Evolutionary conservation across 345 rosid genomes (phyloP), one percentile per base, ranked within the genome.

Genomic region (Pseudoturritis turrita): DNA sequence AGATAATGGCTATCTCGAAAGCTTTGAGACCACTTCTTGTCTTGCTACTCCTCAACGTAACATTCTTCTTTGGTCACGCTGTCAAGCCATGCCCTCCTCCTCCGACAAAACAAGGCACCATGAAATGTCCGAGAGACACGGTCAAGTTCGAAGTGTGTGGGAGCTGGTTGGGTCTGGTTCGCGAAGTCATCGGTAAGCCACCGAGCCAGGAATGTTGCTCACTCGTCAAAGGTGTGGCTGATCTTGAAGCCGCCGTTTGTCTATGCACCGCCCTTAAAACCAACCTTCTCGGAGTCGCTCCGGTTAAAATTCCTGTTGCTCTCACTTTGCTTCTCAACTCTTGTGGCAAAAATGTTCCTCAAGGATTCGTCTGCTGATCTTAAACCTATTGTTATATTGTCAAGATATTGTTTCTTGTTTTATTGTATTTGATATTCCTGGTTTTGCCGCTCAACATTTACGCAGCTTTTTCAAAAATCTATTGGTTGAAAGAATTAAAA

Each of bases 171-270:
- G 94, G 94, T 52, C 59, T 89, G 79, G 86, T 87, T 70, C 57
- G 70, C 22, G 95, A 89, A 81, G 77, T 46, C 12, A 62, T 89
- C 2, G 96, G 96, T 54, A 79, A 88, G 23, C 83, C 79, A 47
- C 96, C 96, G 22, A 89, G 91, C 67, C 51, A 86, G 51, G 82
- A 87, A 73, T 92, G 96, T 50, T 92, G 98, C 73, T 65, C 80
- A 3, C 39, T 92, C 17, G 75, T 92, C 29, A 56, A 78, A 28
- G 96, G 98, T 49, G n/a, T 92, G n/a, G 98, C 88, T 0, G 96
- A 92, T 75, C 70, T 90, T 1, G 91, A 92, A 79, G 98, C 96
- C 12, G 95, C 96, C 0, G 9, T 79, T 63, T 92, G 96, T 71
- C 75, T 89, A 13, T 92, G 96, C 74, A 87, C 89, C 8, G 90